Evolutionary conservation across 2,329 filamentous ascomycete species (phyloP), one percentile per base, ranked within the genome.

Genomic region (Alternaria panax): DNA sequence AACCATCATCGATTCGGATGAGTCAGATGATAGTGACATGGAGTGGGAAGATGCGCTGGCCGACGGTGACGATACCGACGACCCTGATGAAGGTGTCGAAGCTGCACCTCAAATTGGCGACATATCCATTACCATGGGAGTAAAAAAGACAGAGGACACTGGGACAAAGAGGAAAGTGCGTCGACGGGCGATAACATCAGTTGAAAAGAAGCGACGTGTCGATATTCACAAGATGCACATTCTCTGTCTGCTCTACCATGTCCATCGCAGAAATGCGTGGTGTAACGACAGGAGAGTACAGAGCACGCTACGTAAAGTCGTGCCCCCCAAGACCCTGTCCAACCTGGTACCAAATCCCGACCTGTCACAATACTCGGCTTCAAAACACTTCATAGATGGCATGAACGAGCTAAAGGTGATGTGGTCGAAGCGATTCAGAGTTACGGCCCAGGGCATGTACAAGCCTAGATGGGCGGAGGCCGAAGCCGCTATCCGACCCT

Each of bases 221-320:
- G 86, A 92, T 51, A 84, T 93, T n/a, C 95, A 99, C 77, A 96
- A 94, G 77, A 83, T 88, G 62, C 93, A 99, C 78, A 66, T 98
- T 0, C 80, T 97, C 14, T 96, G 92, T 74, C 83, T 99, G 2
- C 79, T 99, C 16, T 87, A 88, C 9, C 92, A 98, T 76, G 85
- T 89, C 16, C 86, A 91, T 65, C 83, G 87, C 57, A 88, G 93
- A 55, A 99, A 98, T 73, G 82, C 86, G 54, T 97, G 94, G 92
- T 97, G 93, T 79, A 96, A 96, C 70, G 90, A 94, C 72, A 69
- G 80, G 14, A 79, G 84, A 57, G 86, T 91, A 8, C 92, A 96
- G 73, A 84, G 82, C 65, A 67, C 65, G 11, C 45, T 79, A 24
- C 71, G 72, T 25, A 77, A 84, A 40, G 82, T 93, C 36, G 76